Evolutionary conservation across 768 basidiomycete genomes (phyloP), one percentile per base, ranked within the genome.

Genomic region (Coprinopsis sp.): DNA sequence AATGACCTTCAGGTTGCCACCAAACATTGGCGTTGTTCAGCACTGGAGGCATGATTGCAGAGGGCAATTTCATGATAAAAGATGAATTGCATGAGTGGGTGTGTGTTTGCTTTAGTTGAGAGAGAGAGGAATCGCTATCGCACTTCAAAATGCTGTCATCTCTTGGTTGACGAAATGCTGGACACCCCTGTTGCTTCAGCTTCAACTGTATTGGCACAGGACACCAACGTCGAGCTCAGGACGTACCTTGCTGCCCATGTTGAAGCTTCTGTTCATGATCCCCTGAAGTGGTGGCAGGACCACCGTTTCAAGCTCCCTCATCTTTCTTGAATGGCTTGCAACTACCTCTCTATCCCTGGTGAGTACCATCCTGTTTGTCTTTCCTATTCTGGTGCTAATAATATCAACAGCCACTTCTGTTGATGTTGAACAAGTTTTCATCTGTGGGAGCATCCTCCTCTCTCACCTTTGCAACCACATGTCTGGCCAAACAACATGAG

Each of bases 261-360:
- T 24, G 51, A 53, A 24, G 12, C 34, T 37, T 19, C 27, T 16
- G 36, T 49, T 12, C 10, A 22, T 19, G 45, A 55, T 31, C 28
- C 45, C 2, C 34, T 49, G 6, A 6, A 18, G 13, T 54, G 52
- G 51, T 54, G 49, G 50, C 21, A 27, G 58, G 37, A 54, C 49
- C 43, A 40, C 16, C 21, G 37, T 11, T n/a, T n/a, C 12, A 48
- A 30, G n/a, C 55, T 44, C 46, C 56, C 51, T 2, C 51, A 42
- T 23, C 43, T 57, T 19, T 52, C 33, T 24, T 36, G 53, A 14
- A 57, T 57, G 56, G 53, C 56, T 10, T 37, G 22, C 14, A 44
- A 57, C 27, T 57, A 51, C 21, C 36, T 57, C 4, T 28, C 42
- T n/a, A 55, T 55, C 7, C 52, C 56, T 1, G 53, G 53, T 57